Evolutionary conservation across 2,329 filamentous ascomycete species (phyloP).

Genomic region (Botrytis aclada): DNA sequence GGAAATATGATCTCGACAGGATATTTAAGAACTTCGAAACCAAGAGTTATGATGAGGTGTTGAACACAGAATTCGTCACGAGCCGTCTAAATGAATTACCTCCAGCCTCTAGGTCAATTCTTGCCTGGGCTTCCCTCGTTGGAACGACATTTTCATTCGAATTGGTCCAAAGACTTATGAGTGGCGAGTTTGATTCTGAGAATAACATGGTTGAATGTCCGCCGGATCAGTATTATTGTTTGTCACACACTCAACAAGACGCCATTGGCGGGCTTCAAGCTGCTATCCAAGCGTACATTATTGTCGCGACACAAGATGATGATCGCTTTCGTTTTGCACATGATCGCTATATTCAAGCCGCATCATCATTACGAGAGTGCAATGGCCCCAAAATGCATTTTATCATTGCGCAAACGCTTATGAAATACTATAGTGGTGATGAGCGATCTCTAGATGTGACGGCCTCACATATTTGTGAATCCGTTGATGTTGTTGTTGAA

Average conservation of each 20-base stretch:
- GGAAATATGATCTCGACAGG: conserved; percentile 81
- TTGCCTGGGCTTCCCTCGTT: conserved; percentile 83
- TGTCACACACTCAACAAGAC: conserved; percentile 58
- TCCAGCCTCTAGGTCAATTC: conserved; percentile 67
- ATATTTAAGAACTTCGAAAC: conserved; percentile 83
- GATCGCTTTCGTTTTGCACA: conserved; percentile 86
- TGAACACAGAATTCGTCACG: conserved; percentile 80
- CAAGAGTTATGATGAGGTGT: conserved; percentile 72
- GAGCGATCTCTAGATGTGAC: conserved; percentile 65
- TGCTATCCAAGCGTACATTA: conserved; percentile 74
- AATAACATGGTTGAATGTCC: conserved; percentile 37
- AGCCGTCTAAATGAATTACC: conserved; percentile 76
- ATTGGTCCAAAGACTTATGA: conserved; percentile 72
- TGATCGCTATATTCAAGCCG: conserved; percentile 79
- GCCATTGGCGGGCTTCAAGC: conserved; percentile 77
- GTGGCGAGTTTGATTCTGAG: conserved; percentile 64
- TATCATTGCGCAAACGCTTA: conserved; percentile 75
- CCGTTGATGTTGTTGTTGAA: conserved; percentile 69
- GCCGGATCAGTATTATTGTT: conserved; percentile 39
- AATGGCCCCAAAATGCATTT: conserved; percentile 83
- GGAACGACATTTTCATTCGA: conserved; percentile 82
- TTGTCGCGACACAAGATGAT: conserved; percentile 78
- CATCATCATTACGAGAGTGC: conserved; percentile 65
- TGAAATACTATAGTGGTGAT: conserved; percentile 65
- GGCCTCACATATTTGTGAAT: conserved; percentile 77